These are phyloP conservation scores for Cercospora berteroae DNA, from an alignment of 2,329 filamentous ascomycete species.

Conservation along the genomic window DNA sequence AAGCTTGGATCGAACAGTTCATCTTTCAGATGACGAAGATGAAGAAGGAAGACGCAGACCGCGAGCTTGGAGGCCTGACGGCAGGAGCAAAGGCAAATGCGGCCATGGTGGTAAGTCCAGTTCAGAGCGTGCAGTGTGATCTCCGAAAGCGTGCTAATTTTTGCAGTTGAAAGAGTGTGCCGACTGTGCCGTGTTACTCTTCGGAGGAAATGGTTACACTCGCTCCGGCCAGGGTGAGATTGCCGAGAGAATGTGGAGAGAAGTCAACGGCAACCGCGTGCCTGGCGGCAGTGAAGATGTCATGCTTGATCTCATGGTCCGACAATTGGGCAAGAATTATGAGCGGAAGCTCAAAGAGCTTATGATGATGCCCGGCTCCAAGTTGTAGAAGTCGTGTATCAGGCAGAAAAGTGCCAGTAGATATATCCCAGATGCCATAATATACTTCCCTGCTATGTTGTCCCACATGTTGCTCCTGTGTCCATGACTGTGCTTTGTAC, in stretches of 20 bases:
- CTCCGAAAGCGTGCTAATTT: background rate
- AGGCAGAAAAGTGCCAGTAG: background rate
- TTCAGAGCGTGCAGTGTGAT: background rate
- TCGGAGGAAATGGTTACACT: conserved; percentile 73
- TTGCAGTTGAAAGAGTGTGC: conserved; percentile 64
- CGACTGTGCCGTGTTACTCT: conserved; percentile 65
- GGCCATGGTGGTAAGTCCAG: conserved; percentile 55
- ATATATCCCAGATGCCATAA: background rate
- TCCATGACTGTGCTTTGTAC: background rate
- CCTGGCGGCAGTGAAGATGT: conserved; percentile 70
- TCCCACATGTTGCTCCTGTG: background rate
- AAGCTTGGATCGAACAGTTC: conserved; percentile 71
- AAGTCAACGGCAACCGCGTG: conserved; percentile 34
- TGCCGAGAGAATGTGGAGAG: conserved; percentile 59
- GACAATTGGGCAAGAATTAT: conserved; percentile 70
- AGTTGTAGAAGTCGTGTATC: conserved; percentile 9
- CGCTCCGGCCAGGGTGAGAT: conserved; percentile 65
- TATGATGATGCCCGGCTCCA: conserved; percentile 37
- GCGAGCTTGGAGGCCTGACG: conserved; percentile 67
- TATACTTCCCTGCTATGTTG: background rate
- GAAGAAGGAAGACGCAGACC: conserved; percentile 58
- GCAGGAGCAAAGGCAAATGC: conserved; percentile 71
- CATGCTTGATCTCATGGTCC: conserved; percentile 65
- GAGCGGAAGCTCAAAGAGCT: conserved; percentile 56
- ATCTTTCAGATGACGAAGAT: conserved; percentile 66